phyloP scores from a whole-genome alignment of 1,284 basidiomycete species.

The Inonotus hispidus region DNA sequence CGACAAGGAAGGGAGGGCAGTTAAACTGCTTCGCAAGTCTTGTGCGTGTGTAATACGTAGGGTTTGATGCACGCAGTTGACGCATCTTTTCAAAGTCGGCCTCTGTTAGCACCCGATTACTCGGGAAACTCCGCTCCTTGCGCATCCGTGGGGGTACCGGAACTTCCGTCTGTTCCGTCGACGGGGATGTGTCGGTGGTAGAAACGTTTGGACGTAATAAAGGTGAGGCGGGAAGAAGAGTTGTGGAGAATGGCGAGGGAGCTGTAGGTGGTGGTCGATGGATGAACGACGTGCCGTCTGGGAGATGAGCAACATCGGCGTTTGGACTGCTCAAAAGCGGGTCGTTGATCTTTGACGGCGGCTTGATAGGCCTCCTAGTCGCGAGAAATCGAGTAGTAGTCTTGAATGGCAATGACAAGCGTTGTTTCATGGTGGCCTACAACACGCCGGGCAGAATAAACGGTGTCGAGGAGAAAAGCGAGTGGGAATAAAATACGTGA shows the following conservation, averaged over 20 bases:
- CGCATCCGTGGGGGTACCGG: slow-evolving; percentile 38
- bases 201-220: slow-evolving; percentile 37
- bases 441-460: not conserved
- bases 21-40: slow-evolving; percentile 34
- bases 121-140: slow-evolving; percentile 28
- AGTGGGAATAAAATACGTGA: not conserved
- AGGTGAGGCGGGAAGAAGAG: slow-evolving; percentile 61
- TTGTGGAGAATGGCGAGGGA: slow-evolving; percentile 63
- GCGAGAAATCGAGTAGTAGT: slow-evolving; percentile 31
- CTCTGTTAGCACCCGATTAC: slow-evolving; percentile 40
- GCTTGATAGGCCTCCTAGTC: slow-evolving; percentile 43
- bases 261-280: slow-evolving; percentile 72
- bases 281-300: slow-evolving; percentile 63
- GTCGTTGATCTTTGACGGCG: slow-evolving; percentile 58
- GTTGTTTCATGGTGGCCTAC: not conserved
- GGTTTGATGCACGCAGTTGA: slow-evolving; percentile 40
- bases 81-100: slow-evolving; percentile 52
- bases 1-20: slow-evolving; percentile 33
- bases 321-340: slow-evolving; percentile 55
- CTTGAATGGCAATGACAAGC: not conserved
- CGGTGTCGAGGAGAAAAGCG: not conserved
- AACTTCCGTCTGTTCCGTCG: slow-evolving; percentile 18
- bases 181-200: slow-evolving; percentile 23
- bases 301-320: slow-evolving; percentile 49
- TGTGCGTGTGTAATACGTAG: slow-evolving; percentile 29